A percentile compares a stretch with the other conserved stretches of the same genome.
phyloP scores from a whole-genome alignment of 2,329 filamentous ascomycete species.

The Ascochyta fabae region DNA sequence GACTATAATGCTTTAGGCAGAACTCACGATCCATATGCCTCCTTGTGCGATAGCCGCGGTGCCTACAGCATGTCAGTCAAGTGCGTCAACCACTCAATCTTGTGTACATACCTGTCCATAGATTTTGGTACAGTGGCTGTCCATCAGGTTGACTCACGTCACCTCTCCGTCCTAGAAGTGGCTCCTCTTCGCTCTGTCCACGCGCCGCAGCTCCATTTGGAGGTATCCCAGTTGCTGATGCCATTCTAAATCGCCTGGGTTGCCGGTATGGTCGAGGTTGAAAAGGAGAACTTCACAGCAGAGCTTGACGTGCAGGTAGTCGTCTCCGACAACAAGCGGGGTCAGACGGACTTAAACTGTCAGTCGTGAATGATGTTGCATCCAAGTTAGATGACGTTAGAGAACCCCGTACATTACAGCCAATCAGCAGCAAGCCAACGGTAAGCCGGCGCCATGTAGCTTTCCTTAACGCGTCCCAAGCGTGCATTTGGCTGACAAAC shows the following conservation, averaged over 20 bases:
- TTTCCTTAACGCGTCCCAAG: conserved; percentile 5
- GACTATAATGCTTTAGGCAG: conserved; percentile 5
- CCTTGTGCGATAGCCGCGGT: conserved; percentile 82
- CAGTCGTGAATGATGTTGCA: conserved; percentile 17
- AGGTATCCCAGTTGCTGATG: conserved; percentile 72
- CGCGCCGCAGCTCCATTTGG: conserved; percentile 50
- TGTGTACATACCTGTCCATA: conserved; percentile 69
- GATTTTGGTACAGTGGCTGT: conserved; percentile 70
- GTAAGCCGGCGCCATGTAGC: conserved; percentile 10
- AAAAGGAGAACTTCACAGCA: neutral
- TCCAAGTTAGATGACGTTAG: conserved; percentile 26
- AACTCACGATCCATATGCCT: conserved; percentile 71
- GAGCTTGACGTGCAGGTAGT: conserved; percentile 1
- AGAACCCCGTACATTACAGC: conserved; percentile 18
- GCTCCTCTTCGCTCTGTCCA: conserved; percentile 64
- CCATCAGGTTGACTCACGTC: conserved; percentile 74
- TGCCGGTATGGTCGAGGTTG: neutral
- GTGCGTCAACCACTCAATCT: neutral
- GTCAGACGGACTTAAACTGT: conserved; percentile 20
- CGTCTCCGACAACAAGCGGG: conserved; percentile 4
- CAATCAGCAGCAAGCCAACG: conserved; percentile 22
- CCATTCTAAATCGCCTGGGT: conserved; percentile 57
- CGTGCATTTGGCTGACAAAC: conserved; percentile 10
- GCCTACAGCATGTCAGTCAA: conserved; percentile 59
- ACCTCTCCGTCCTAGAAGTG: conserved; percentile 72